Base-by-base conservation (phyloP, 805 yeast species). In the Candida sonorensis region DNA sequence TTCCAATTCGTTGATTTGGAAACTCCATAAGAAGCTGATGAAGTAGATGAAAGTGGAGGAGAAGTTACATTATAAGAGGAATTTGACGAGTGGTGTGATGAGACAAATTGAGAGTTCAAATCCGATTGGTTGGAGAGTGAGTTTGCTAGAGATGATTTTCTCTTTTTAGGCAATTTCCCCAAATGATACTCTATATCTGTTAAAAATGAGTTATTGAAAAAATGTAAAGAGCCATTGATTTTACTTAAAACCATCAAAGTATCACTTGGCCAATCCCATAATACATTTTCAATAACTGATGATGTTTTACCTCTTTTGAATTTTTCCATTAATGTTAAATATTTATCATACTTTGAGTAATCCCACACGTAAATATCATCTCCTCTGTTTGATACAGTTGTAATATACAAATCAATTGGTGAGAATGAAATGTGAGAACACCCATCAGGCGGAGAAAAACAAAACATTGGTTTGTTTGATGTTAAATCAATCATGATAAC, bases 331-430 rank as follows among this genome's bases (percentile, higher is more conserved):
- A 79, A 53, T 1, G 70, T 59, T 2, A 79, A 62, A 38, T 73
- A 74, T 2, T 45, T 47, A 2, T 77, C 72, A 23, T 67, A 57
- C 34, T 65, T 63, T 27, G 77, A 61, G 34, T 69, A 62, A 45
- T 80, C 87, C 81, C 85, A 80, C 41, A 76, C 59, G 44, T 64
- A 76, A 5, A 80, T 57, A 30, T 62, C 68, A 48, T 81, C 85
- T 3, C 88, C 87, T 31, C 82, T 62, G 15, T 51, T 45, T 9
- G 72, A 67, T 3, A 69, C 67, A 7, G 79, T 70, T 1, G 77
- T 67, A 30, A 80, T 50, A 19, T 69, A 68, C 24, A 72, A 46
- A 45, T 79, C 84, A 48, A 66, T 72, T 1, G 83, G 81, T 0
- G 81, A 77, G 6, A 80, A 46, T 2, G 81, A 73, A 2, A 81